Percentiles rank a stretch among this genome's conserved stretches.
Conservation (phyloP, 768 basidiomycete species). For the Tulasnella sp. region DNA sequence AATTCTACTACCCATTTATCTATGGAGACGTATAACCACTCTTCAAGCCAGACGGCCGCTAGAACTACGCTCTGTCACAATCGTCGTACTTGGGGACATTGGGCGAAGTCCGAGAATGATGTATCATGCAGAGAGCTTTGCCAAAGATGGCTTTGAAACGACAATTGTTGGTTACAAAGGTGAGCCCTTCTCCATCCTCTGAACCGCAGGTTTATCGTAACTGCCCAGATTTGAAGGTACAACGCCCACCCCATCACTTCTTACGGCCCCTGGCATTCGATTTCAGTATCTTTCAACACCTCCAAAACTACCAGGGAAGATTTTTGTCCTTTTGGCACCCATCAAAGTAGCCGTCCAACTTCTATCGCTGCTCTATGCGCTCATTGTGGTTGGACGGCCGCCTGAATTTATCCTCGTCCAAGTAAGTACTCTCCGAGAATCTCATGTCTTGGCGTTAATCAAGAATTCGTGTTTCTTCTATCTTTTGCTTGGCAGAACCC, state of each 20-base stretch:
- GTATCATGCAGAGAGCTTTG: conserved; percentile 95
- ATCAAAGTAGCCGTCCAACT: conserved; percentile 75
- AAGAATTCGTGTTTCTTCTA: not conserved
- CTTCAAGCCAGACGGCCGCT: conserved; percentile 12
- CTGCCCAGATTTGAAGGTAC: conserved; percentile 54
- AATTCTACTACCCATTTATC: not conserved
- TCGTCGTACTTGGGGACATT: conserved; percentile 92
- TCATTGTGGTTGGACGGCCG: conserved; percentile 52
- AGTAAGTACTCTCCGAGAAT: conserved; percentile 46
- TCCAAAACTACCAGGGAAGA: conserved; percentile 60
- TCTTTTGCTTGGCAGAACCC: conserved; percentile 63
- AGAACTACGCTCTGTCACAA: conserved; percentile 55
- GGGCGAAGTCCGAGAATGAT: conserved; percentile 97
- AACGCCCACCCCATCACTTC: conserved; percentile 67
- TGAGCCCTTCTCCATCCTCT: conserved; percentile 38
- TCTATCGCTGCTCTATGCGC: conserved; percentile 54
- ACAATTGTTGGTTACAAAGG: conserved; percentile 84
- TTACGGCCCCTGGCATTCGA: conserved; percentile 59
- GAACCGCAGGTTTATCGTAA: not conserved
- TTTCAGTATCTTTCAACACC: conserved; percentile 66
- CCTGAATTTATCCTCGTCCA: conserved; percentile 88
- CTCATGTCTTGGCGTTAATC: not conserved
- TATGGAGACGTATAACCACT: conserved; percentile 7
- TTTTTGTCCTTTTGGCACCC: conserved; percentile 60
- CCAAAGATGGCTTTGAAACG: conserved; percentile 70